Evolutionary conservation across 139 green algal genomes (phyloP), one percentile per base, ranked within the genome.

Genomic region (Astrephomene gubernaculifera): DNA sequence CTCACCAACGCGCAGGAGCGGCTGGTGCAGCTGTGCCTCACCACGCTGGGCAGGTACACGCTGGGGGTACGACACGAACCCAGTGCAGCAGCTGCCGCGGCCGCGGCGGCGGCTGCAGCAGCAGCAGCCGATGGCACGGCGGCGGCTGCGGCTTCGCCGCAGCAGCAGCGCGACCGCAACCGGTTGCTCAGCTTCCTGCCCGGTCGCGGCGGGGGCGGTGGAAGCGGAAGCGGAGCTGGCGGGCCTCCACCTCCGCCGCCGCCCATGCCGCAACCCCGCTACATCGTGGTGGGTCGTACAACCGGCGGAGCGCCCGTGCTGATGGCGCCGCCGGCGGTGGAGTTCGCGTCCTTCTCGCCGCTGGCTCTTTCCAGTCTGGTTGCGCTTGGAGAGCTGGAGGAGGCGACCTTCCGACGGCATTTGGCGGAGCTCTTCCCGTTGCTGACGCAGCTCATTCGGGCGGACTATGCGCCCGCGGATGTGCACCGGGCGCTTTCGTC

Each of bases 381-480:
- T 5, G 95, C 95, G 27, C 83, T 99, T 29, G 63, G 82, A 3
- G 83, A 85, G 2, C 88, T 97, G 61, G 83, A 91, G 8, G 92
- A 95, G 14, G 74, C 82, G 1, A 89, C 89, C 0, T 98, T 99
- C 87, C 76, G 87, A 12, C 41, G 72, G 6, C 88, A 97, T 71
- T 86, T 99, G 17, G 85, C 87, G n/a, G 79, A 92, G 33, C 92
- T 99, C 45, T 99, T 98, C 88, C 96, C 97, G 9, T 81, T 97
- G 78, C 88, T 99, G 27, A 96, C 94, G 9, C 61, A 86, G 75
- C 89, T 99, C 35, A 96, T 99, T 4, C 82, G 86, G 31, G 95
- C 92, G 44, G 93, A 98, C 64, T 92, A 98, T 57, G 91, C 94
- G 8, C 94, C 95, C 5, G 69, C 91, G 4, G 97, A 99, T 36